phyloP scores from a whole-genome alignment of 441 rosid species.

The Eruca vesicaria region DNA sequence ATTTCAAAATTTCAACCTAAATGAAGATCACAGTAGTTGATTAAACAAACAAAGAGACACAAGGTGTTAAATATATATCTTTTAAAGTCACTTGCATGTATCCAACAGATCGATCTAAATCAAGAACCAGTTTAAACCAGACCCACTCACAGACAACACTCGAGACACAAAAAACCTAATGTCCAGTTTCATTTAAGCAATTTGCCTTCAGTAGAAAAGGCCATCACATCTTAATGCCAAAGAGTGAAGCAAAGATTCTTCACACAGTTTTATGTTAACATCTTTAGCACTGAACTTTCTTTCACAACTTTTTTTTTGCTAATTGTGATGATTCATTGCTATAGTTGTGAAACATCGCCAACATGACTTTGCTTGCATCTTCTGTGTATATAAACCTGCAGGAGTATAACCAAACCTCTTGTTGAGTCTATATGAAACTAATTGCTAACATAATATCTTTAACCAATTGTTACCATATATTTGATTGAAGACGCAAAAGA shows the following conservation, averaged over 20 bases:
- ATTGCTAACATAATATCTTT: not conserved
- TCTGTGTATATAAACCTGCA: constrained; percentile 25
- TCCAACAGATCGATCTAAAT: not conserved
- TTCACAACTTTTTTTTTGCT: not conserved
- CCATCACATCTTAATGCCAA: constrained; percentile 6
- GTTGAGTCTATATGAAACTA: not conserved
- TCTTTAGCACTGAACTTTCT: constrained; percentile 10
- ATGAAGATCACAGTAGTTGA: not conserved
- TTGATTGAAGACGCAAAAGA: not conserved
- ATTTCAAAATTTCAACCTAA: not conserved
- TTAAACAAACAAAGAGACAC: not conserved
- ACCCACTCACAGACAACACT: not conserved
- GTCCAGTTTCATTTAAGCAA: constrained; percentile 3
- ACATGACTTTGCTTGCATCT: constrained; percentile 4
- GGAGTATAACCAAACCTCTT: not conserved
- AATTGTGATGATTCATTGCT: constrained; percentile 16
- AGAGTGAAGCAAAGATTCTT: constrained; percentile 26
- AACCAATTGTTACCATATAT: not conserved
- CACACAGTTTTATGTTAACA: not conserved
- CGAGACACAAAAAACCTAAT: constrained; percentile 3
- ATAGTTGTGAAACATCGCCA: constrained; percentile 6
- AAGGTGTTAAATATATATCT: not conserved
- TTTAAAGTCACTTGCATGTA: not conserved
- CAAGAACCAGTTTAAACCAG: constrained; percentile 10
- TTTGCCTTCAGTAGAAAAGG: constrained; percentile 16